Conservation (phyloP, 495 filamentous ascomycete species). For the Daldinia grandis region DNA sequence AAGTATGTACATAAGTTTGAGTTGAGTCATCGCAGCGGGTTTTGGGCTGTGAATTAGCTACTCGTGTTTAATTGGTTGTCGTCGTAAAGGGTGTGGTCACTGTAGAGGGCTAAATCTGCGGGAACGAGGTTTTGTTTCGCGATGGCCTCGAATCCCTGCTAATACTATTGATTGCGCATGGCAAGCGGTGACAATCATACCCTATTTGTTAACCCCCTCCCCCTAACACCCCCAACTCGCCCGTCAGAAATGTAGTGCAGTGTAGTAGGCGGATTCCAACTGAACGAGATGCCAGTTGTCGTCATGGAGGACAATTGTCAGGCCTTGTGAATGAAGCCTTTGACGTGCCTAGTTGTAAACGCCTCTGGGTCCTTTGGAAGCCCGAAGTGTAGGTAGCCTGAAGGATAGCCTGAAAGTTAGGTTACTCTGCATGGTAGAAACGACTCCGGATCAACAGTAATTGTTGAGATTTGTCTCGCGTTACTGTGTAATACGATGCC, state of each 20-base stretch:
- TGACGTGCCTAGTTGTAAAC: constrained; percentile 13
- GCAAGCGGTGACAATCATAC: constrained; percentile 13
- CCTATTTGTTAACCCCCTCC: constrained; percentile 10
- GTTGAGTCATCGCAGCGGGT: constrained; percentile 38
- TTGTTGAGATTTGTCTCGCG: constrained; percentile 9
- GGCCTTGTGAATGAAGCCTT: constrained; percentile 7
- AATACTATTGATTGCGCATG: constrained; percentile 26
- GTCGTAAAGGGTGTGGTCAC: constrained; percentile 16
- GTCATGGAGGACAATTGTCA: constrained; percentile 22
- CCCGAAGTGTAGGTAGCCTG: constrained; percentile 24
- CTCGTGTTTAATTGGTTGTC: constrained; percentile 21
- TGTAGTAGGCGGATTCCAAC: constrained; percentile 11
- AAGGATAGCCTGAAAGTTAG: constrained; percentile 35
- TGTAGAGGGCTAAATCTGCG: constrained; percentile 30
- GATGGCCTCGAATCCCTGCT: constrained; percentile 31
- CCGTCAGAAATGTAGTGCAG: constrained; percentile 3
- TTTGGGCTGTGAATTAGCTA: constrained; percentile 21
- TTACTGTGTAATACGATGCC: constrained; percentile 18
- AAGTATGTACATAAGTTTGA: constrained; percentile 18
- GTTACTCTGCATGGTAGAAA: constrained; percentile 31
- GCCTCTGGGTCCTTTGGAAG: constrained; percentile 11
- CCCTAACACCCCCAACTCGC: neutral
- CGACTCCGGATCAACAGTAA: constrained; percentile 7
- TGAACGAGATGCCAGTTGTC: constrained; percentile 1
- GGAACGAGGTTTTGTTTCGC: constrained; percentile 31